Base-by-base conservation (phyloP, 106 monocot genomes). In the Cymbidium sinense region DNA sequence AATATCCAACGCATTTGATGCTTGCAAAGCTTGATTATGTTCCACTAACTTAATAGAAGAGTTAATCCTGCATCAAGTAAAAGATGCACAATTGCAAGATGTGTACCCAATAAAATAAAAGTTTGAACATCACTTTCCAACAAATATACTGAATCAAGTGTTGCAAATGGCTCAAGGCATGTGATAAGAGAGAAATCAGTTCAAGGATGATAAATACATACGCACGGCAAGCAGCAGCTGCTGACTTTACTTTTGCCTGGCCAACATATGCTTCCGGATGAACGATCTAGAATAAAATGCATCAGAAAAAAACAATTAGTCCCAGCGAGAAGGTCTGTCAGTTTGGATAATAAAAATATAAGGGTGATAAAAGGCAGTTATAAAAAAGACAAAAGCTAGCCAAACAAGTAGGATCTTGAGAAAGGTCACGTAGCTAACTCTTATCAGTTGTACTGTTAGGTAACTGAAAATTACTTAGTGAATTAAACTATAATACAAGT, bases 191-290 rank as follows among this genome's bases (percentile, higher is more conserved):
- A 74, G 13, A 39, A 74, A 33, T 27, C 10, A 27, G 12, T 44
- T 44, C 17, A 23, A 44, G 37, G 21, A 74, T 74, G 28, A 44
- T 25, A 74, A 76, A 72, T 73, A 80, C 99, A 78, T 95, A 99
- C 95, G 90, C 88, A 77, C 75, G 95, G 55, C 99, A 99, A 70
- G 92, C 64, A 85, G 85, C 89, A 84, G 92, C 90, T 37, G 99
- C 99, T 72, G 99, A 99, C 65, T 90, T 86, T 43, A 99, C 99
- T 83, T 99, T 99, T 58, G 83, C 76, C 70, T 89, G 77, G 28
- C 99, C 99, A 84, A 94, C 82, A 87, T 83, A 89, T 76, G 90
- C 86, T 81, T 98, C 94, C 37, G 82, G 85, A 54, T 99, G 99
- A 75, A 95, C 90, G 67, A 99, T 90, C 99, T 99, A 75, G 62